Base-by-base conservation (phyloP, 179 eudicot genomes). In the Monotropa hypopitys region DNA sequence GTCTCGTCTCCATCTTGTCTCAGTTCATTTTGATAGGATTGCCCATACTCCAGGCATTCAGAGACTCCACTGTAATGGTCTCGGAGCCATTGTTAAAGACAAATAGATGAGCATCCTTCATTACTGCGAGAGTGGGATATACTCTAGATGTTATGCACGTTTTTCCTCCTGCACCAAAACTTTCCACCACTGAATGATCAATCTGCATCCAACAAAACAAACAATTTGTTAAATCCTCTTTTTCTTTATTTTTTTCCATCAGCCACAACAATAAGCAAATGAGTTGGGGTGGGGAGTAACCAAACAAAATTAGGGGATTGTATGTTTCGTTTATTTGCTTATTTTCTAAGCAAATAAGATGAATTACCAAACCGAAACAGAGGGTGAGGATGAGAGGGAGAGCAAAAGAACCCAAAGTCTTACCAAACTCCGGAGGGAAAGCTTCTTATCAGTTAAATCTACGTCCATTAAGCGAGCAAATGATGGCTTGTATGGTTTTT, bases 171-270 rank as follows among this genome's bases (percentile, higher is more conserved):
- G 74, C 90, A 0, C 86, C 93, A 78, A 89, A 92, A 75, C 96
- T 90, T 77, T 92, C 97, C 62, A 92, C 87, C 0, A 91, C 85
- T 0, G 96, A 91, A 63, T 88, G 86, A 79, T 89, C 93, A 87
- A 89, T 88, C 89, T 88, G 83, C 51, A 62, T 7, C 30, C 3
- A 61, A 61, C 20, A 30, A 30, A 57, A 73, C 10, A 18, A 11
- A n/a, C n/a, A n/a, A n/a, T n/a, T n/a, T n/a, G n/a, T n/a, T n/a
- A n/a, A n/a, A n/a, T n/a, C n/a, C n/a, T n/a, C n/a, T n/a, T n/a
- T n/a, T n/a, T n/a, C n/a, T n/a, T n/a, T n/a, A n/a, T n/a, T n/a
- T n/a, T n/a, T n/a, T n/a, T n/a, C n/a, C n/a, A n/a, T n/a, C n/a
- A n/a, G n/a, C n/a, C n/a, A n/a, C n/a, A n/a, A n/a, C n/a, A n/a